Conservation (phyloP, 306 rosid genomes). For the Begonia loranthoides region DNA sequence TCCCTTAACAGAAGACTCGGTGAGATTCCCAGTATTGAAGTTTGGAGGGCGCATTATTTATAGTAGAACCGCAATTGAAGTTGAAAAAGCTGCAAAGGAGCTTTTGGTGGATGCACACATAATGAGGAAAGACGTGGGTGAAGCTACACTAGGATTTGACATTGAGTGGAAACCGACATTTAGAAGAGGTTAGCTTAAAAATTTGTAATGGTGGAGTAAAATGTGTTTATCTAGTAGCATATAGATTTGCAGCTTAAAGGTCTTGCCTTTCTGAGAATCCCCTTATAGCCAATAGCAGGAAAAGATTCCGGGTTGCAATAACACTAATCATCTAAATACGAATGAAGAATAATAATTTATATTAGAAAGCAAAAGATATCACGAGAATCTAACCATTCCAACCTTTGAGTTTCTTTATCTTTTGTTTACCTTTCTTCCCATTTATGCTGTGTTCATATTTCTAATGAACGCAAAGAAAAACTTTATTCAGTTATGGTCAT, state of each 20-base stretch:
- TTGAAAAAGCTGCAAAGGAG: conserved; percentile 38
- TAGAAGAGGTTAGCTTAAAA: conserved; percentile 34
- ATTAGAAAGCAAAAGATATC: no score
- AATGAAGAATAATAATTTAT: background rate
- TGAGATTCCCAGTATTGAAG: conserved; percentile 46
- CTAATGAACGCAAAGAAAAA: no score
- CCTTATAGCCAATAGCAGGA: no score
- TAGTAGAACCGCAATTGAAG: conserved; percentile 45
- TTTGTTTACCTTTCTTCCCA: no score
- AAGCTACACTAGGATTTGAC: conserved; percentile 47
- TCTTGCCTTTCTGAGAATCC: background rate
- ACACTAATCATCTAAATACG: background rate
- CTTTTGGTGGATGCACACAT: conserved; percentile 18
- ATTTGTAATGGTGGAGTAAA: no score
- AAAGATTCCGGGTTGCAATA: no score
- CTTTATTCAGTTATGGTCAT: no score
- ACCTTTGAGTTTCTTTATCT: no score
- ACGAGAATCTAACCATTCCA: no score
- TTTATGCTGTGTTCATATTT: no score
- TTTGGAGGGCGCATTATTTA: conserved; percentile 56
- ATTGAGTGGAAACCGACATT: conserved; percentile 83
- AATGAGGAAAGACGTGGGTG: conserved; percentile 24
- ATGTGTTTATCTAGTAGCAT: background rate
- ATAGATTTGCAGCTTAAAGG: background rate
- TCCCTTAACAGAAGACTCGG: conserved; percentile 20